Conservation (phyloP, 345 rosid species). For the Hibiscus mutabilis region DNA sequence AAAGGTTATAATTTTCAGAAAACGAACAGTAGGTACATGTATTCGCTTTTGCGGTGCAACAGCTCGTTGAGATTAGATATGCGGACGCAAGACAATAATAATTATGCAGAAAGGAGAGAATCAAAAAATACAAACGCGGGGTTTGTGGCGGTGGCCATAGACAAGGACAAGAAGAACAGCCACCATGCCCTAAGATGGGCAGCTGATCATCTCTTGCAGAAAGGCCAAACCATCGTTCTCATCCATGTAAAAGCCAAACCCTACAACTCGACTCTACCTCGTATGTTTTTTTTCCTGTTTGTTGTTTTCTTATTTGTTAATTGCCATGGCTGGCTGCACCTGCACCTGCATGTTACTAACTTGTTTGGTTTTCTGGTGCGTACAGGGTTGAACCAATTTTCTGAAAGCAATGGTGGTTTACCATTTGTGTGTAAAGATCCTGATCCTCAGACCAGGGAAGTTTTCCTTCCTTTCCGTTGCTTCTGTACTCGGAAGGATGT, state of each 20-base stretch:
- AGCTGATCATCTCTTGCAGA: conserved; percentile 46
- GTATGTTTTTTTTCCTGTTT: conserved; percentile 17
- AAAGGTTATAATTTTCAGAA: too few species aligned
- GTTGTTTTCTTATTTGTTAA: not conserved
- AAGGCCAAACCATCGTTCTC: conserved; percentile 67
- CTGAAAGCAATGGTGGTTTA: conserved; percentile 28
- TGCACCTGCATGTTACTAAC: not conserved
- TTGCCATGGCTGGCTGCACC: not conserved
- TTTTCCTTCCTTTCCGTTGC: conserved; percentile 90
- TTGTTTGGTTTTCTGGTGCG: not conserved
- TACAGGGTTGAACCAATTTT: conserved; percentile 38
- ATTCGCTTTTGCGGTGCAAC: not conserved
- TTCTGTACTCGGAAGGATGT: conserved; percentile 87
- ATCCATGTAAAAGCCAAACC: conserved; percentile 60
- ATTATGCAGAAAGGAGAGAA: conserved; percentile 26
- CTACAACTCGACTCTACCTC: not conserved
- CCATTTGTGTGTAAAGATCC: conserved; percentile 33
- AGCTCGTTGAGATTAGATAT: conserved; percentile 4
- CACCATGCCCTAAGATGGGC: conserved; percentile 87
- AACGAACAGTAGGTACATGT: not conserved
- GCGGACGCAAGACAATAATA: conserved; percentile 37
- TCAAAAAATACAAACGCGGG: conserved; percentile 37
- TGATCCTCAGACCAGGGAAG: conserved; percentile 50
- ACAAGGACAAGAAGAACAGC: conserved; percentile 55
- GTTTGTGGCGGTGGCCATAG: conserved; percentile 75